Percentiles rank a stretch among this genome's conserved stretches.
These are phyloP conservation scores for Fraxinus floribunda DNA, from an alignment of 305 asterid genomes.

Conservation along the genomic window DNA sequence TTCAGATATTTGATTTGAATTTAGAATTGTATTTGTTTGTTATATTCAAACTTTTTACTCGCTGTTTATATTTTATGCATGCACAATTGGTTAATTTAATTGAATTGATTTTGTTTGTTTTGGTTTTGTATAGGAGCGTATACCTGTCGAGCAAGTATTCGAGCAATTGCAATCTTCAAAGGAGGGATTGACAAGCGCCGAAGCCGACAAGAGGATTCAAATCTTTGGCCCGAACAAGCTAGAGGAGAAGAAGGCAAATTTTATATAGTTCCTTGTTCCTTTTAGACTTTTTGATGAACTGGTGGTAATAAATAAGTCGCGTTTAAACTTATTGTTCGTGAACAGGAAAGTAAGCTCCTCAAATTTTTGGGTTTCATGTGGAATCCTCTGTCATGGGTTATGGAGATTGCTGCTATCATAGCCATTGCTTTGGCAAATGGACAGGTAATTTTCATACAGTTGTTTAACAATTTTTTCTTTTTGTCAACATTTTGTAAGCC, in stretches of 20 bases:
- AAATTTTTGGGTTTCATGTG: conserved; percentile 75
- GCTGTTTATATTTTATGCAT: neutral
- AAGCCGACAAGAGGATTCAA: conserved; percentile 31
- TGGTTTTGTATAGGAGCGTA: conserved; percentile 24
- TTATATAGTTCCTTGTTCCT: neutral
- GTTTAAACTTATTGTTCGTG: neutral
- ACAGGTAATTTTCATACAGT: conserved; percentile 24
- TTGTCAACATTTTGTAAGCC: neutral
- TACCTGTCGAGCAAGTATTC: conserved; percentile 37
- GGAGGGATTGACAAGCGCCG: conserved; percentile 39
- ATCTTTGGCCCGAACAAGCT: conserved; percentile 38
- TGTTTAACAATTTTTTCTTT: neutral
- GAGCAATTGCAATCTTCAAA: conserved; percentile 34
- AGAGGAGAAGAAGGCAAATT: conserved; percentile 35
- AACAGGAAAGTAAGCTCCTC: conserved; percentile 49
- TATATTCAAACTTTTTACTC: too few relatives aligned
- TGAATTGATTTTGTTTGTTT: neutral
- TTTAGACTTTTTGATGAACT: neutral
- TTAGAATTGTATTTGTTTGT: too few relatives aligned
- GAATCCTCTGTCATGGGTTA: conserved; percentile 78
- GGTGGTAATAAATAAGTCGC: neutral
- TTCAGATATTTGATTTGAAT: neutral
- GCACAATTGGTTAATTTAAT: neutral
- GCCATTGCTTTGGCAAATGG: conserved; percentile 57
- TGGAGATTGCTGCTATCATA: conserved; percentile 68